Evolutionary conservation across 2,329 filamentous ascomycete species (phyloP).

Genomic region (Helminthosporium solani): DNA sequence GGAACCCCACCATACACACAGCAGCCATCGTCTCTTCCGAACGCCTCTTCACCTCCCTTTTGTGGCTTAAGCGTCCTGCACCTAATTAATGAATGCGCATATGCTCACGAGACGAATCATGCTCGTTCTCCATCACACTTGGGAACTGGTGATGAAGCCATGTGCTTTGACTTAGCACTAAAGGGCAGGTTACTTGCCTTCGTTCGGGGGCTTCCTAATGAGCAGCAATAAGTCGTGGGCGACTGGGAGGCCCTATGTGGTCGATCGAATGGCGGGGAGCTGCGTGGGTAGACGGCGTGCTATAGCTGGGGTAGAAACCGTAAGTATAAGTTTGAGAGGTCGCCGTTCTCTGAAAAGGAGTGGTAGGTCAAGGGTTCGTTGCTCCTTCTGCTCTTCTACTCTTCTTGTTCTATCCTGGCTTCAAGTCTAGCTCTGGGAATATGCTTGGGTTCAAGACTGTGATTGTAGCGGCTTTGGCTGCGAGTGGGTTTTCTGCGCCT

Average conservation of each 20-base stretch:
- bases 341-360: not conserved
- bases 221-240: not conserved
- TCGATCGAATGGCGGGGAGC: not conserved
- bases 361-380: not conserved
- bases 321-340: not conserved
- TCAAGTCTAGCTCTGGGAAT: not conserved
- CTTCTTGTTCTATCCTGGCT: not conserved
- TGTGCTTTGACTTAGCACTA: not conserved
- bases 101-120: not conserved
- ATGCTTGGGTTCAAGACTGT: constrained; percentile 4
- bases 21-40: not conserved
- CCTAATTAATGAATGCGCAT: not conserved
- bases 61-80: not conserved
- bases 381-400: not conserved
- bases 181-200: not conserved
- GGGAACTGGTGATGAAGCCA: not conserved
- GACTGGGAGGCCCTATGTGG: not conserved
- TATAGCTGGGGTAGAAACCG: not conserved
- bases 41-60: not conserved
- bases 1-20: constrained; percentile 1
- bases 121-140: not conserved
- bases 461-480: constrained; percentile 15
- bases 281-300: not conserved
- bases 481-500: constrained; percentile 16
- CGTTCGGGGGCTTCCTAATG: not conserved